Evolutionary conservation across 1,139 yeast genomes (phyloP).

Genomic region (Candida albicans): DNA sequence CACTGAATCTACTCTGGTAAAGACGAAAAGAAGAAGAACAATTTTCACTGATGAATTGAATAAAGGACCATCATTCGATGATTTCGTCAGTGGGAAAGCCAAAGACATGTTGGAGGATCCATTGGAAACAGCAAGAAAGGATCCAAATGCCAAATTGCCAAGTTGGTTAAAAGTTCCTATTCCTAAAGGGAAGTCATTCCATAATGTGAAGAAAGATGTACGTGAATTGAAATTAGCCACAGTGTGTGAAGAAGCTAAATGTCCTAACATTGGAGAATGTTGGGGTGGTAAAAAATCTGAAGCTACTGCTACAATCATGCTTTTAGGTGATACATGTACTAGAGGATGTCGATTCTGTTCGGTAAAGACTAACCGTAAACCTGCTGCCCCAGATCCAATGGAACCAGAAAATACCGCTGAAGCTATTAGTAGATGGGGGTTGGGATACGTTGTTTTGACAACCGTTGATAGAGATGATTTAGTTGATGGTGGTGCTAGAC

Average conservation of each 20-base stretch:
- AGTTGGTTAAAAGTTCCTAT: slow-evolving; percentile 93
- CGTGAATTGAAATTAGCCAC: slow-evolving; percentile 87
- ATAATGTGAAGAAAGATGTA: slow-evolving; percentile 79
- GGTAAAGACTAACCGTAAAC: slow-evolving; percentile 87
- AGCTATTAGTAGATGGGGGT: slow-evolving; percentile 97
- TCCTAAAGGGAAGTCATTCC: slow-evolving; percentile 86
- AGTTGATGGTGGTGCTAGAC: slow-evolving; percentile 89
- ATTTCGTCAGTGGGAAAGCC: slow-evolving; percentile 81
- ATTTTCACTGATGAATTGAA: slow-evolving; percentile 70
- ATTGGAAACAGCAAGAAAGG: slow-evolving; percentile 61
- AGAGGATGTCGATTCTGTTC: slow-evolving; percentile 98
- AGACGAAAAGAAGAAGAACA: slow-evolving; percentile 48
- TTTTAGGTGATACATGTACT: slow-evolving; percentile 97
- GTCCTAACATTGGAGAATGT: slow-evolving; percentile 98
- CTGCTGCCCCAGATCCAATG: slow-evolving; percentile 87
- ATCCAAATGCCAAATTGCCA: slow-evolving; percentile 74
- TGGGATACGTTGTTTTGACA: slow-evolving; percentile 95
- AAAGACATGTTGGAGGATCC: slow-evolving; percentile 64
- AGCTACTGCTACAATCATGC: slow-evolving; percentile 99
- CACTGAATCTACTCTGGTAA: slow-evolving; percentile 8
- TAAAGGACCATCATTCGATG: slow-evolving; percentile 92
- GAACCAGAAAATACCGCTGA: slow-evolving; percentile 99
- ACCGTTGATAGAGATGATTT: slow-evolving; percentile 98
- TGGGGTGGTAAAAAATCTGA: slow-evolving; percentile 98
- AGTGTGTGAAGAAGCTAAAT: slow-evolving; percentile 97